Base-by-base conservation (phyloP, 2,329 filamentous ascomycete genomes). In the Chaetomium globosum region DNA sequence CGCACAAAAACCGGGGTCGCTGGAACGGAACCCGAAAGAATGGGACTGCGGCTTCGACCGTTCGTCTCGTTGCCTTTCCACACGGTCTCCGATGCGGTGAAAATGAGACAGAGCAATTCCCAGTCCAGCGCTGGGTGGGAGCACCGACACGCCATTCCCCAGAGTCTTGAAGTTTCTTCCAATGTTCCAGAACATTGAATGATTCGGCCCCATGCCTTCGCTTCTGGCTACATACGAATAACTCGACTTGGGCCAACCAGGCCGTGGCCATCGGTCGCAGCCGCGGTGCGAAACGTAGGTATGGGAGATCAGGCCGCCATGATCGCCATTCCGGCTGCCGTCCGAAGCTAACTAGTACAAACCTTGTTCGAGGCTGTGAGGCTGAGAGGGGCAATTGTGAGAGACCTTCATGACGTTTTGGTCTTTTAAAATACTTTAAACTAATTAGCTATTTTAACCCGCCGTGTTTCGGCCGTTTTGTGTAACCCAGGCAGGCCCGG, bases 131-230 rank as follows among this genome's bases (percentile, higher is more conserved):
- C 13, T 43, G 39, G 39, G 39, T 43, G 39, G 39, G 39, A 19
- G 33, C 7, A 5, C 6, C 31, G 1, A 55, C 12, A 12, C 54
- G n/a, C 10, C 46, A 48, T 48, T 23, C n/a, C 39, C 7, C 46
- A 48, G n/a, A 21, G 46, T 56, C 13, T 58, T 7, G 16, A 43
- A 23, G 48, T 63, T 58, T 43, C 19, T 39, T 64, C 57, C 51
- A 51, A 48, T 7, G 36, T 64, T 64, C 62, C 26, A 60, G 62
- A 64, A 64, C 39, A 49, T 55, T 23, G 33, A 36, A 36, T 36
- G 33, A 36, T 12, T 36, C 33, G 9, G n/a, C 19, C 33, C 26
- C 8, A 8, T 51, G 10, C 21, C 23, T 48, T 30, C 13, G 21
- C 49, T 26, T 26, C 26, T 26, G 26, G 26, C 4, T 26, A 26